Evolutionary conservation across 2,329 filamentous ascomycete genomes (phyloP), one percentile per base, ranked within the genome.

Genomic region (Xylaria sp.): DNA sequence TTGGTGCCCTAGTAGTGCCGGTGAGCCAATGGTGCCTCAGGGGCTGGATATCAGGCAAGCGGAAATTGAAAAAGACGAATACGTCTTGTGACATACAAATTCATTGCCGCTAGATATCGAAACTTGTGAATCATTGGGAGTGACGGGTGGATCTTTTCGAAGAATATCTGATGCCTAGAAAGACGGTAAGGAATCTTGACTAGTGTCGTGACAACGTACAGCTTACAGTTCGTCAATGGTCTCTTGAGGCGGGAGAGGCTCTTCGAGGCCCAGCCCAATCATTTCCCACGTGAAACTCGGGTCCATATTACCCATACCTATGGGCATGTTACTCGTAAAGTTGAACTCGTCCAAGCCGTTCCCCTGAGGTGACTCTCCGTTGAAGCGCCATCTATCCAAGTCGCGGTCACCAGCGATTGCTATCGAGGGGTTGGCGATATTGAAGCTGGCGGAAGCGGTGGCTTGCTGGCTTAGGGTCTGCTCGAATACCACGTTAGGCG

Each of bases 101-200:
- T 93, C 90, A 97, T 93, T 36, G 93, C 93, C 23, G 94, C 92
- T 66, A 96, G 84, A 78, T 96, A 98, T 60, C 95, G 89, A 68
- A 91, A 93, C 74, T 90, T 92, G 78, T 99, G 95, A 65, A 98
- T 92, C 86, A 98, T 92, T 18, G 96, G 94, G 65, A 93, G 76
- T 0, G 93, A 93, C 0, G 92, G 90, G 76, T 98, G 93, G 10
- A 97, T 87, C 79, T 97, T 97, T 65, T 94, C 90, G 77, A 98
- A 98, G 80, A 92, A 99, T 30, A 96, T 89, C 74, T 92, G 87
- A 75, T 97, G 91, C 68, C 90, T 93, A 76, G 15, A 12, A 52
- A 13, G 15, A 52, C n/a, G 43, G 60, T 73, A 48, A 72, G 69
- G 5, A 62, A 25, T 30, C 18, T 34, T 56, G n/a, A 32, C 12